Evolutionary conservation across 2,329 filamentous ascomycete species (phyloP).

Genomic region (Sporothrix schenckii): DNA sequence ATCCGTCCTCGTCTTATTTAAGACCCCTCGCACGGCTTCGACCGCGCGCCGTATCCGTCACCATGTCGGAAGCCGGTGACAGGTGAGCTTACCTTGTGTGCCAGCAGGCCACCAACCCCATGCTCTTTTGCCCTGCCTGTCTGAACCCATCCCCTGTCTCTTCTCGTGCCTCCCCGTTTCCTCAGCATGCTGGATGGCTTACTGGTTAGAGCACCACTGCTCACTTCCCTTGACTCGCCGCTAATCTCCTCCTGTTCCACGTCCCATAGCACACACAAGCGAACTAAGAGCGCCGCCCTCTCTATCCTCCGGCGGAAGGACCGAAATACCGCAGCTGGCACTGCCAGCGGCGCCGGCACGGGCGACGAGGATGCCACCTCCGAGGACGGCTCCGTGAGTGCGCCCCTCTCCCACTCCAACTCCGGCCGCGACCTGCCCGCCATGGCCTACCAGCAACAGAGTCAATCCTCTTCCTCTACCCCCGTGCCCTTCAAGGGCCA

Average conservation of each 20-base stretch:
- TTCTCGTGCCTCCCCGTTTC: background rate
- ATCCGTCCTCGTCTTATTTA: background rate
- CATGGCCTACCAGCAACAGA: constrained; percentile 34
- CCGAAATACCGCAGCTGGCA: constrained; percentile 47
- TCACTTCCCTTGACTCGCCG: background rate
- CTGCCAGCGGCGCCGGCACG: constrained; percentile 51
- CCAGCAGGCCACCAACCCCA: background rate
- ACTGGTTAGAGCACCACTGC: background rate
- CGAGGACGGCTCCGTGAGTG: constrained; percentile 51
- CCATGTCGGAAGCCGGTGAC: constrained; percentile 43
- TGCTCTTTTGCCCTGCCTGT: too few relatives aligned
- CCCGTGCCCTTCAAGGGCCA: constrained; percentile 49
- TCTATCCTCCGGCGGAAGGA: constrained; percentile 59
- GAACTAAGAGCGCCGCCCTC: constrained; percentile 58
- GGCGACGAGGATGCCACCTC: constrained; percentile 51
- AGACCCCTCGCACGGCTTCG: constrained; percentile 13
- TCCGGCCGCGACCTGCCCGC: constrained; percentile 32
- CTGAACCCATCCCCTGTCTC: background rate
- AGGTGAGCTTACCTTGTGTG: constrained; percentile 37
- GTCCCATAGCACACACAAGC: constrained; percentile 48
- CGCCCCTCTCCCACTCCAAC: constrained; percentile 39
- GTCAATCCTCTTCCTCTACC: background rate
- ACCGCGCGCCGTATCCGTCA: constrained; percentile 6
- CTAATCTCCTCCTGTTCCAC: background rate
- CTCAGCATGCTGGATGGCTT: background rate